These are phyloP conservation scores for Talaromyces rugulosus DNA, from an alignment of 2,329 filamentous ascomycete species.

Conservation along the genomic window DNA sequence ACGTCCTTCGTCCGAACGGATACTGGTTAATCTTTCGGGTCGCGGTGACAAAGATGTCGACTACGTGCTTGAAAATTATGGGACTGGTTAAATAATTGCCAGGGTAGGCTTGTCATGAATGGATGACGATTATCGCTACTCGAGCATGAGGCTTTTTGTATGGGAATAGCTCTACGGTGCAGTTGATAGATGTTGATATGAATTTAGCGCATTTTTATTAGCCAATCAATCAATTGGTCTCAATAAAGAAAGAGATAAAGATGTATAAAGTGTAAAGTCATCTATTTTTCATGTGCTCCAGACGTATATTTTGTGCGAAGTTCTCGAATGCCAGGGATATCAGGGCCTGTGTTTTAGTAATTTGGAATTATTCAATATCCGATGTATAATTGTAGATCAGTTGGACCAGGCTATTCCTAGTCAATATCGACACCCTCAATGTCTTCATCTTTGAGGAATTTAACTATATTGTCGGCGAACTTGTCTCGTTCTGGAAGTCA, in stretches of 20 bases:
- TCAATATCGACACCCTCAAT: conserved; percentile 38
- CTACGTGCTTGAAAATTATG: conserved; percentile 5
- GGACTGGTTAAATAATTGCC: background rate
- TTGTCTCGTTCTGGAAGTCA: conserved; percentile 30
- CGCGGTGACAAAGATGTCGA: conserved; percentile 20
- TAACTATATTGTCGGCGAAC: conserved; percentile 34
- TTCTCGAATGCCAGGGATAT: background rate
- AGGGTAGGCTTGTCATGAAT: background rate
- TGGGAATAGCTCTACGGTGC: no score
- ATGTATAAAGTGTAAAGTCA: no score
- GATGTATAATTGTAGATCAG: background rate
- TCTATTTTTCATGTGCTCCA: no score
- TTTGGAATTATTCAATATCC: background rate
- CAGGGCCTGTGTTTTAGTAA: background rate
- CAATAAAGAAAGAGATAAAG: no score
- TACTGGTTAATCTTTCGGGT: conserved; percentile 18
- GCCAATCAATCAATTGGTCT: no score
- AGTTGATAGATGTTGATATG: no score
- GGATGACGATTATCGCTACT: no score
- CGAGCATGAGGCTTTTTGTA: no score
- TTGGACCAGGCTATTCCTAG: conserved; percentile 22
- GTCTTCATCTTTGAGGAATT: conserved; percentile 37
- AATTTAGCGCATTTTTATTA: no score
- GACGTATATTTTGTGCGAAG: background rate
- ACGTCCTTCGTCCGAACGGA: conserved; percentile 15